Evolutionary conservation across 352 stramenopile species (phyloP).

Genomic region (Globisporangium spinosum): DNA sequence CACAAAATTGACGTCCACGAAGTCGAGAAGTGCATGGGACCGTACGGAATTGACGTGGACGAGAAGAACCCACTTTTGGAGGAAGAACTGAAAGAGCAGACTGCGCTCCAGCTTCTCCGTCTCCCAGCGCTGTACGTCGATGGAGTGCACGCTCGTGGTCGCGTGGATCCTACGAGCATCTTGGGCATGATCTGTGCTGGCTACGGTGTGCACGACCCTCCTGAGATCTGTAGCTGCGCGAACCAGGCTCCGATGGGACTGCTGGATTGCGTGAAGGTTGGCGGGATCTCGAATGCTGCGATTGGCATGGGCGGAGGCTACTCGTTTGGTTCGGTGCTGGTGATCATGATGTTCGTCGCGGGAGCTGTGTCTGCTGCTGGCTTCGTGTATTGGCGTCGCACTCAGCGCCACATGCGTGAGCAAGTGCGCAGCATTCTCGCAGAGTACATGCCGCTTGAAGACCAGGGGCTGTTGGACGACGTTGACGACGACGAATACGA

Average conservation of each 20-base stretch:
- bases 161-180: conserved; percentile 85
- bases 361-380: conserved; percentile 66
- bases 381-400: conserved; percentile 91
- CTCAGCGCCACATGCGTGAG: conserved; percentile 92
- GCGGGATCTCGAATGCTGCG: conserved; percentile 62
- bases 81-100: conserved; percentile 88
- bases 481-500: conserved; percentile 62
- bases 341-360: conserved; percentile 83
- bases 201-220: conserved; percentile 79
- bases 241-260: conserved; percentile 61
- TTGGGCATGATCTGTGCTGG: conserved; percentile 83
- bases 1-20: conserved; percentile 75
- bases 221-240: conserved; percentile 72
- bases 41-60: conserved; percentile 88
- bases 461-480: conserved; percentile 68
- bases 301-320: conserved; percentile 49
- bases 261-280: conserved; percentile 67
- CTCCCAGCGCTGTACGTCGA: conserved; percentile 95
- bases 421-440: conserved; percentile 94
- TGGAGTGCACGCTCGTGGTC: conserved; percentile 89
- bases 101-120: conserved; percentile 87
- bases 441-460: conserved; percentile 96
- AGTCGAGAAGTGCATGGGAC: conserved; percentile 93
- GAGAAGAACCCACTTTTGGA: conserved; percentile 88
- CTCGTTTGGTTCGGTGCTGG: conserved; percentile 80